A percentile compares a stretch with the other conserved stretches of the same genome.
Conservation (phyloP, 2,329 filamentous ascomycete species). For the Alternaria brassicicola region DNA sequence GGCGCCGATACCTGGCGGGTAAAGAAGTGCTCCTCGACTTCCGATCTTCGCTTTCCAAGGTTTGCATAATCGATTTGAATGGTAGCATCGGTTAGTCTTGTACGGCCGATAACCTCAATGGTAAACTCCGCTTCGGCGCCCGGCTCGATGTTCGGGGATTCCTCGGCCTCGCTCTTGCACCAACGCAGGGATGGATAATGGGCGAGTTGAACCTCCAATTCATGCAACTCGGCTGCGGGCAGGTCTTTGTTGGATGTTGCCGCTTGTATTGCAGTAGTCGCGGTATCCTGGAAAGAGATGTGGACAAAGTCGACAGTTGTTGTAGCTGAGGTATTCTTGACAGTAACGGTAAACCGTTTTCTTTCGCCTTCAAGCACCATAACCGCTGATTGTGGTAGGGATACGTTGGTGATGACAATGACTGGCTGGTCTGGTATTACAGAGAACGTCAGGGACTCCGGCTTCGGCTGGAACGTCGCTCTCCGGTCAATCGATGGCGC, state of each 20-base stretch:
- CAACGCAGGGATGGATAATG: constrained; percentile 68
- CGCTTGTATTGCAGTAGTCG: constrained; percentile 75
- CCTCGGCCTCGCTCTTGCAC: constrained; percentile 55
- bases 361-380: constrained; percentile 94
- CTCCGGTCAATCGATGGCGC: constrained; percentile 30
- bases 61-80: constrained; percentile 88
- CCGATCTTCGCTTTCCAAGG: constrained; percentile 71
- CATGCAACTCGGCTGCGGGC: constrained; percentile 78
- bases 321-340: constrained; percentile 74
- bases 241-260: constrained; percentile 79
- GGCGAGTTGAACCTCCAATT: constrained; percentile 80
- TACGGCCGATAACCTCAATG: constrained; percentile 84
- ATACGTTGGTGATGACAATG: constrained; percentile 75
- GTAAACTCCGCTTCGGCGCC: constrained; percentile 73
- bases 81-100: constrained; percentile 77
- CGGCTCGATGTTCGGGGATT: constrained; percentile 65
- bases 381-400: constrained; percentile 80
- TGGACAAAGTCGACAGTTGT: constrained; percentile 83
- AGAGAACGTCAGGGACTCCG: constrained; percentile 64
- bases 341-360: constrained; percentile 75
- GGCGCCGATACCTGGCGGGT: constrained; percentile 83
- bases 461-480: constrained; percentile 37
- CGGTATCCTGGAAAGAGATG: constrained; percentile 89
- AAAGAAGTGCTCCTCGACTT: constrained; percentile 76
- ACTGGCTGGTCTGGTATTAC: constrained; percentile 82